Evolutionary conservation across 2,329 filamentous ascomycete species (phyloP), one percentile per base, ranked within the genome.

Genomic region (Colletotrichum godetiae): DNA sequence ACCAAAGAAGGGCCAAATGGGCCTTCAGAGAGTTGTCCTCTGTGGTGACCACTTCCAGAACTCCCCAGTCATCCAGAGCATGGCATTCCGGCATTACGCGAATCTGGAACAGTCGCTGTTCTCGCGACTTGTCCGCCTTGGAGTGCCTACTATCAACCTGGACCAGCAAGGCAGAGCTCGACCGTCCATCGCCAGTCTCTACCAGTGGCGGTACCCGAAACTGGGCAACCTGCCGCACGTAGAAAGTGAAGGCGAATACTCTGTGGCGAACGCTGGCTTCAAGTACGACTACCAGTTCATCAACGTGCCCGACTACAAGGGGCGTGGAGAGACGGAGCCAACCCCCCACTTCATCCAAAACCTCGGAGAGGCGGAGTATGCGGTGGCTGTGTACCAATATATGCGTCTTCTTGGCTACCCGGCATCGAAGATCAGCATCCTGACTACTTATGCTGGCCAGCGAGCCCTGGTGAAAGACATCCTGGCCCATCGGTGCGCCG

Each of bases 31-130:
- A 53, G 92, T 99, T 6, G 94, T 99, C 3, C 88, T 99, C 3
- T 97, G 95, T 72, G 97, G 97, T 75, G 97, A 99, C 79, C 97
- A 99, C 81, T 92, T 97, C 71, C 97, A 99, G 80, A 99, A 99
- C 84, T 97, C 95, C 0, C 97, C 97, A 0, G 92, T 99, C 64
- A 94, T 99, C 62, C 97, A 98, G 81, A 98, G 96, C 78, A 88
- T 97, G 72, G 96, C 97, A 1, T 98, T 98, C 85, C 91, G 95
- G 5, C 94, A 97, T 79, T 98, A 98, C 80, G 95, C 96, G 66
- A 98, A 98, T 80, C 90, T 99, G 22, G 96, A 98, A 79, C 97
- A 99, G 84, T 97, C 94, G 31, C 89, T 99, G 7, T 99, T 99
- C 84, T 94, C 95, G 42, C 92, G 97, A 19, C 89, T 99, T 7